A percentile compares a stretch with the other conserved stretches of the same genome.
phyloP scores from a whole-genome alignment of 306 rosid genomes.

The Sicyos edulis region DNA sequence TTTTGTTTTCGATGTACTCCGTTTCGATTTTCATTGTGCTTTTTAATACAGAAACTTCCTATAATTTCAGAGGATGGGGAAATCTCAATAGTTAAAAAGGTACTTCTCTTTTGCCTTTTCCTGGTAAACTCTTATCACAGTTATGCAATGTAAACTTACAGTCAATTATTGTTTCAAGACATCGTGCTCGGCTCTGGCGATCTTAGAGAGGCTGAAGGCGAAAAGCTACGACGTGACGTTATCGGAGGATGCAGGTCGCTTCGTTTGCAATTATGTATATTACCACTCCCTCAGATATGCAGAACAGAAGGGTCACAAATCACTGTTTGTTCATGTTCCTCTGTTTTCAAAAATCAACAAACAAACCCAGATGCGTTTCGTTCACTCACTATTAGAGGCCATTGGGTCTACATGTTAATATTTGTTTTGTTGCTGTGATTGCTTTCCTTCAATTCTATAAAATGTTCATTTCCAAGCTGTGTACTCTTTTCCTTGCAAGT shows the following conservation, averaged over 20 bases:
- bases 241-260: slow-evolving; percentile 60
- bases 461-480: neutral
- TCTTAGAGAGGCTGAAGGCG: too few species aligned
- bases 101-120: slow-evolving; percentile 28
- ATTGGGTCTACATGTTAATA: slow-evolving; percentile 51
- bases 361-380: slow-evolving; percentile 67
- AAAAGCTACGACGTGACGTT: too few species aligned
- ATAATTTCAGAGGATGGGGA: slow-evolving; percentile 62
- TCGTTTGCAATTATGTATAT: slow-evolving; percentile 83
- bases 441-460: slow-evolving; percentile 9
- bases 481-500: slow-evolving; percentile 19
- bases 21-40: neutral
- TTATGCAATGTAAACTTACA: neutral
- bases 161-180: slow-evolving; percentile 44
- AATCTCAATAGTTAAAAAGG: slow-evolving; percentile 54
- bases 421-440: neutral
- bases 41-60: slow-evolving; percentile 41
- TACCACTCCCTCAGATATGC: slow-evolving; percentile 76
- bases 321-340: slow-evolving; percentile 80
- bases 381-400: slow-evolving; percentile 64
- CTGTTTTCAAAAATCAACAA: slow-evolving; percentile 60
- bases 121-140: neutral
- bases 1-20: neutral
- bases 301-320: slow-evolving; percentile 74
- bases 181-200: slow-evolving; percentile 24